Conservation (phyloP, 1,139 yeast species). For the Pichia sp. region DNA sequence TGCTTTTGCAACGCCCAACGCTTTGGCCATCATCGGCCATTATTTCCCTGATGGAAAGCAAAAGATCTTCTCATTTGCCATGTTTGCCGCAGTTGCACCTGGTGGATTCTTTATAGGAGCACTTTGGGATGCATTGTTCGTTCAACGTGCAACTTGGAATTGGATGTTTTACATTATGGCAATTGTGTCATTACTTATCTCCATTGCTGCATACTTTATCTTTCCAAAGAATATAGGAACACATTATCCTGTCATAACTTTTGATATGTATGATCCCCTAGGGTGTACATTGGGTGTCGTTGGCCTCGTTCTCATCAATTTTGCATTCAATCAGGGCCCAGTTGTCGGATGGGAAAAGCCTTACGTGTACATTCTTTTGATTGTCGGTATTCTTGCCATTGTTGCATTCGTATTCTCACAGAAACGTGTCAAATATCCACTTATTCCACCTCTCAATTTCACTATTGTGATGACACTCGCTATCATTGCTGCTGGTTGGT, state of each 20-base stretch:
- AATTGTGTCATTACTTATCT: constrained; percentile 31
- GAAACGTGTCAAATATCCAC: constrained; percentile 30
- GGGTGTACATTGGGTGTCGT: constrained; percentile 42
- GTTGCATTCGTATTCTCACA: constrained; percentile 16
- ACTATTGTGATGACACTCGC: constrained; percentile 40
- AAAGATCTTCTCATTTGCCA: constrained; percentile 37
- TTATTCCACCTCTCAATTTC: constrained; percentile 34
- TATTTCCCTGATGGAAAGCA: constrained; percentile 40
- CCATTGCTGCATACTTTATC: constrained; percentile 30
- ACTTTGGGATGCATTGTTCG: constrained; percentile 38
- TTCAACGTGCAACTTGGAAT: constrained; percentile 44
- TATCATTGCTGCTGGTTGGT: constrained; percentile 52
- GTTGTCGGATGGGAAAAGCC: constrained; percentile 47
- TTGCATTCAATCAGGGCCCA: constrained; percentile 60
- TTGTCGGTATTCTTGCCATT: constrained; percentile 38
- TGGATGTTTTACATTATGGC: constrained; percentile 48
- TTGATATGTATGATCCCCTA: constrained; percentile 33
- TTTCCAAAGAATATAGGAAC: constrained; percentile 35
- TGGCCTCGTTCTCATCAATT: constrained; percentile 44
- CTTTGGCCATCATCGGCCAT: constrained; percentile 47
- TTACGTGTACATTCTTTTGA: constrained; percentile 43
- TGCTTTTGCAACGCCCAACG: constrained; percentile 51
- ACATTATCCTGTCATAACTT: constrained; percentile 7
- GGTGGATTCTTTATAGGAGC: constrained; percentile 48
- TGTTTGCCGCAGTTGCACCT: constrained; percentile 57